Base-by-base conservation (phyloP, 495 filamentous ascomycete genomes). In the Neurospora sp. region DNA sequence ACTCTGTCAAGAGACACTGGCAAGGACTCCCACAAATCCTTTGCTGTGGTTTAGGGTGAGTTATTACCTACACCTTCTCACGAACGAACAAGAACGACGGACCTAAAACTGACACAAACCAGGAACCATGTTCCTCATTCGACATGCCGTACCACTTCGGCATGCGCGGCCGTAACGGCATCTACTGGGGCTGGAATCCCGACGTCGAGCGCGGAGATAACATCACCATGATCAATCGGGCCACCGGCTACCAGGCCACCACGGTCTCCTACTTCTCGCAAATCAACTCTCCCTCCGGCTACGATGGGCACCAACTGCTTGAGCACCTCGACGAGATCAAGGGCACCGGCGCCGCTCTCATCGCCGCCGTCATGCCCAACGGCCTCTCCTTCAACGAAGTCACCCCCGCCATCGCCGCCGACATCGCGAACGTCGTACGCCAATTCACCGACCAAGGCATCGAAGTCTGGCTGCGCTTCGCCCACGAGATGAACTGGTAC, bases 401-500 rank as follows among this genome's bases (percentile, higher is more conserved):
- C 16, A 71, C 59, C 8, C 69, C 73, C 1, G 40, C 47, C 39
- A 74, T 71, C 1, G 73, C 73, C 18, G 18, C 22, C 8, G 70
- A 72, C 37, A 53, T 74, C 2, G 73, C 73, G 0, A 72, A 70
- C 4, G 73, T 72, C 22, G 41, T 74, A 9, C 39, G 53, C 3
- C 37, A 72, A 42, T 72, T 72, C 41, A 74, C 71, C 71, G 42
- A 70, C 35, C 39, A 72, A 38, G 71, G 71, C 18, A 39, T 74
- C 37, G 73, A 74, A 41, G 73, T 74, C 18, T 72, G 73, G 68
- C 73, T 72, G 47, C 71, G 73, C 37, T 74, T 72, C 68, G 71
- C 61, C 8, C 73, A 74, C 42, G 73, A 74, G 73, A 72, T 74
- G 68, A 72, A 74, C 68, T 74, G 42, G 59, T 74, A 74, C 68